phyloP scores from a whole-genome alignment of 2,329 filamentous ascomycete genomes.

The Phaeoacremonium minimum region DNA sequence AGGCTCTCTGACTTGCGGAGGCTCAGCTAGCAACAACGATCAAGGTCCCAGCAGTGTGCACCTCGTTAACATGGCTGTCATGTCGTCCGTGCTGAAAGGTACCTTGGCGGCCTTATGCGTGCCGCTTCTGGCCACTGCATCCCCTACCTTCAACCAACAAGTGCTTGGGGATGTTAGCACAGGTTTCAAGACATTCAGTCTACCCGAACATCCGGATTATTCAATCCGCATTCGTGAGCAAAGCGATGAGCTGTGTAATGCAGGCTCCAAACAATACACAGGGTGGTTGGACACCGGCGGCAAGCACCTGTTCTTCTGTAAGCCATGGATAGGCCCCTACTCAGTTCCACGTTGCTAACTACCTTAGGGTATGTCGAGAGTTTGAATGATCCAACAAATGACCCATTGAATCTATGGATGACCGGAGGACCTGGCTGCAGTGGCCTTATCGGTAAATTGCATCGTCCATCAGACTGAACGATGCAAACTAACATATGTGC shows the following conservation, averaged over 20 bases:
- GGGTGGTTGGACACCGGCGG: constrained; percentile 19
- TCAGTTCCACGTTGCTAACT: too few relatives aligned
- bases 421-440: constrained; percentile 5
- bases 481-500: constrained; percentile 7
- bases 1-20: too few relatives aligned
- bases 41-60: too few relatives aligned
- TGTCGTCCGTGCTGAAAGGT: too few relatives aligned
- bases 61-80: too few relatives aligned
- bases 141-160: too few relatives aligned
- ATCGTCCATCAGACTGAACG: too few relatives aligned
- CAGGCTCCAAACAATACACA: constrained; percentile 19
- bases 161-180: constrained; percentile 1
- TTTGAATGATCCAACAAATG: constrained; percentile 11
- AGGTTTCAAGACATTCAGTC: constrained; percentile 3
- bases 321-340: too few relatives aligned
- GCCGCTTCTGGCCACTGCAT: too few relatives aligned
- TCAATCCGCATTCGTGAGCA: constrained; percentile 19
- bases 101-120: too few relatives aligned
- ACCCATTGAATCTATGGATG: constrained; percentile 2
- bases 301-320: constrained; percentile 14
- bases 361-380: constrained; percentile 18
- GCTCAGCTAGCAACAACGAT: too few relatives aligned
- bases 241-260: constrained; percentile 17
- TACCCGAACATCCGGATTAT: constrained; percentile 12
- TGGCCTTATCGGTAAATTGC: constrained; percentile 2